phyloP scores from a whole-genome alignment of 2,329 filamentous ascomycete genomes.

The Pseudodiploospora longispora region DNA sequence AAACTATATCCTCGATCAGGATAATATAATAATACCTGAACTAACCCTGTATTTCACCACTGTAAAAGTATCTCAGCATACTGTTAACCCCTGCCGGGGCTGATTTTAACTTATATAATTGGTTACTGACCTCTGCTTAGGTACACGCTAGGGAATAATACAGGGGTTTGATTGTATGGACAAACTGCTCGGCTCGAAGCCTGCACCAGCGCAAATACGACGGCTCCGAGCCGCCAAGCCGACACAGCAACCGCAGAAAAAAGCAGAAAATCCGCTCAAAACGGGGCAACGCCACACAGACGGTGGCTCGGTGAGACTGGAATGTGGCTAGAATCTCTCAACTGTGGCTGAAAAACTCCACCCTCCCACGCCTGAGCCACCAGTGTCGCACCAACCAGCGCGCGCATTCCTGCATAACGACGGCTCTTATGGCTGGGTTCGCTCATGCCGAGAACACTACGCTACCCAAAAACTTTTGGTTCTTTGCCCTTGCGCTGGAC shows the following conservation, averaged over 20 bases:
- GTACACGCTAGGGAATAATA: too few species aligned
- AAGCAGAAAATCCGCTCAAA: constrained; percentile 8
- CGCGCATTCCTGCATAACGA: constrained; percentile 9
- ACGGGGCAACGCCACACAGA: constrained; percentile 10
- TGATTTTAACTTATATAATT: too few species aligned
- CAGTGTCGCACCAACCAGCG: constrained; percentile 7
- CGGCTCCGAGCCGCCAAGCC: constrained; percentile 21
- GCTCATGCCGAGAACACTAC: constrained; percentile 8
- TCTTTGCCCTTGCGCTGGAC: constrained; percentile 4
- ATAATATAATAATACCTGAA: too few species aligned
- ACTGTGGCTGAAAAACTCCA: neutral
- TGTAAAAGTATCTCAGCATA: too few species aligned
- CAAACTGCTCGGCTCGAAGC: constrained; percentile 9
- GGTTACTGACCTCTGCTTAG: too few species aligned
- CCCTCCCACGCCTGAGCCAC: constrained; percentile 4
- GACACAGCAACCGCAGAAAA: constrained; percentile 10
- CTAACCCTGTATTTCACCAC: too few species aligned
- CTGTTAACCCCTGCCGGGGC: too few species aligned
- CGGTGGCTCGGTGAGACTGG: constrained; percentile 12
- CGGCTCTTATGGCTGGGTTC: constrained; percentile 10
- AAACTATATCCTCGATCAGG: too few species aligned
- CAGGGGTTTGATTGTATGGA: too few species aligned
- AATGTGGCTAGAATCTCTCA: neutral
- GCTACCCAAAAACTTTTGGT: constrained; percentile 8
- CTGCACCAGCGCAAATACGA: constrained; percentile 16